Evolutionary conservation across 2,329 filamentous ascomycete genomes (phyloP).

Genomic region (Aspergillus piperis): DNA sequence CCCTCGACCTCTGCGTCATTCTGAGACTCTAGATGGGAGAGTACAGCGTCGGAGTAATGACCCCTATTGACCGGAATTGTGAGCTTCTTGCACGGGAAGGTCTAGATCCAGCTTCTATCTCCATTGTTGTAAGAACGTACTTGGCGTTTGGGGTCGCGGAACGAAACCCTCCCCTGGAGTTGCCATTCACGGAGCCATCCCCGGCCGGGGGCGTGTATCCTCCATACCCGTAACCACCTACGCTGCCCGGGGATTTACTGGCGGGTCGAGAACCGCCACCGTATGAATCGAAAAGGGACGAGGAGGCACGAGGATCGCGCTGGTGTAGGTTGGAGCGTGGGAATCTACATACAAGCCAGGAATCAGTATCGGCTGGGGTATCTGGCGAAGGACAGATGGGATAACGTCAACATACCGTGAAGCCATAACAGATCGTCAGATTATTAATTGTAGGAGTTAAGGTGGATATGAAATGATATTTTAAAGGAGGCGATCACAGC

Average conservation of each 20-base stretch:
- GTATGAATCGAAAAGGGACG: slow-evolving; percentile 75
- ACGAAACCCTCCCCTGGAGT: slow-evolving; percentile 45
- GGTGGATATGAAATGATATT: background rate
- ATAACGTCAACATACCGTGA: slow-evolving; percentile 34
- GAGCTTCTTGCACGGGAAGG: background rate
- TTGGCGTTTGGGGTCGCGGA: slow-evolving; percentile 71
- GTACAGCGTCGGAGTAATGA: slow-evolving; percentile 87
- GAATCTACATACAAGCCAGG: slow-evolving; percentile 54
- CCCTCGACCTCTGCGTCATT: slow-evolving; percentile 88
- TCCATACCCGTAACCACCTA: slow-evolving; percentile 56
- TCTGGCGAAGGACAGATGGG: background rate
- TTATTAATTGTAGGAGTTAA: slow-evolving; percentile 1
- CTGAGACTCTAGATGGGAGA: slow-evolving; percentile 93
- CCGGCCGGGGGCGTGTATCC: slow-evolving; percentile 31
- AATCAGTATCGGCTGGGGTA: background rate
- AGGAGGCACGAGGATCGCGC: slow-evolving; percentile 65
- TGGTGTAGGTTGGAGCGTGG: slow-evolving; percentile 69
- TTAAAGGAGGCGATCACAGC: background rate
- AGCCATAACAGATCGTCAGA: slow-evolving; percentile 30
- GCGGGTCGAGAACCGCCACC: slow-evolving; percentile 53
- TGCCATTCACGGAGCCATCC: slow-evolving; percentile 27
- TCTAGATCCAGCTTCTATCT: background rate
- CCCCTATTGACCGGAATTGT: slow-evolving; percentile 56
- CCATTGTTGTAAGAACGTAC: slow-evolving; percentile 44
- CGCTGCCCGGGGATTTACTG: slow-evolving; percentile 43